Conservation (phyloP, 441 rosid genomes). For the Isatis lusitanica region DNA sequence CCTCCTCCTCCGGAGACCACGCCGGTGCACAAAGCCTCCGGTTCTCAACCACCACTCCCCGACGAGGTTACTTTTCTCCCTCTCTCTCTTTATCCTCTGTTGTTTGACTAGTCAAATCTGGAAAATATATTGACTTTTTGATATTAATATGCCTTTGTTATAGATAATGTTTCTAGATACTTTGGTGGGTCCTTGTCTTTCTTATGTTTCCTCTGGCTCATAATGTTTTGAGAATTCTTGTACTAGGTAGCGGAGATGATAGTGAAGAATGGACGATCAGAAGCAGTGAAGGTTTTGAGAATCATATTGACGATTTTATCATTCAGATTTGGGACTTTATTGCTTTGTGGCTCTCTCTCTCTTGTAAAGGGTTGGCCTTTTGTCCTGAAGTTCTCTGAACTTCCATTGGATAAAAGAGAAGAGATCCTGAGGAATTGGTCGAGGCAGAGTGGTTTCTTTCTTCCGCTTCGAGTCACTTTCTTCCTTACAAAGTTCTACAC, state of each 20-base stretch:
- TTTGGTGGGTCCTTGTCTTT: background rate
- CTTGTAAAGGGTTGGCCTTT: conserved; percentile 68
- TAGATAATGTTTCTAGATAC: background rate
- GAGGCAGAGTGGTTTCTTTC: conserved; percentile 28
- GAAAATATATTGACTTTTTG: background rate
- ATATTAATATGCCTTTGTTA: background rate
- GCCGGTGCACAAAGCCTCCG: conserved; percentile 43
- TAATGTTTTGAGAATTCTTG: background rate
- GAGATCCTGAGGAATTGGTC: conserved; percentile 62
- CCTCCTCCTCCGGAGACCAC: conserved; percentile 43
- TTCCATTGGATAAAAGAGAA: conserved; percentile 60
- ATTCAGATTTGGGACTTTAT: conserved; percentile 68
- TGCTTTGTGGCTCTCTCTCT: conserved; percentile 69
- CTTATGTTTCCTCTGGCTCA: background rate
- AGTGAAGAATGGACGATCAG: conserved; percentile 42
- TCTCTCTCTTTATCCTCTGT: background rate
- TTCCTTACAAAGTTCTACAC: conserved; percentile 49
- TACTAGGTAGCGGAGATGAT: conserved; percentile 64
- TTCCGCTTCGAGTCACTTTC: conserved; percentile 58
- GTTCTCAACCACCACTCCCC: conserved; percentile 60
- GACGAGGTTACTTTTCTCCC: conserved; percentile 51
- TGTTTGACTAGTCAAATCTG: background rate
- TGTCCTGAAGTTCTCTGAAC: conserved; percentile 61
- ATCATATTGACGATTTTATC: conserved; percentile 53
- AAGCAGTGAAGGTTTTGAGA: conserved; percentile 44